phyloP scores from a whole-genome alignment of 495 filamentous ascomycete species.

The Xanthoparmelia taractica region DNA sequence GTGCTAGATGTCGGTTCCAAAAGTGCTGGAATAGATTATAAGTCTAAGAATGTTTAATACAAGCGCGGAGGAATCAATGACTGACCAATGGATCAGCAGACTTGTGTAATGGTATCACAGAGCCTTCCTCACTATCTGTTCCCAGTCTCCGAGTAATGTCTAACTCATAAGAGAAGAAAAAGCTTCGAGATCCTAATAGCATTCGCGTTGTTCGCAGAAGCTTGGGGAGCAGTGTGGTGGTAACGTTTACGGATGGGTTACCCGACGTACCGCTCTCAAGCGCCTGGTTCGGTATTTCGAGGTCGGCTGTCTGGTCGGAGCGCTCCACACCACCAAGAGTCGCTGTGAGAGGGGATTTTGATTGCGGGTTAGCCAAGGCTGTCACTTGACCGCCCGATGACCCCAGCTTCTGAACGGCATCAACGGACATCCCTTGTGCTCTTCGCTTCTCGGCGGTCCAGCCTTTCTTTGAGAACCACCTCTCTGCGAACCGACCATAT shows the following conservation, averaged over 20 bases:
- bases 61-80: conserved; percentile 4
- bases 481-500: conserved; percentile 80
- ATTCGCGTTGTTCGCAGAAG: conserved; percentile 73
- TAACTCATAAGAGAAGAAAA: conserved; percentile 89
- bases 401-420: conserved; percentile 23
- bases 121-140: conserved; percentile 34
- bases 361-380: not conserved
- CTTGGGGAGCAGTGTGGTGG: conserved; percentile 64
- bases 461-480: conserved; percentile 79
- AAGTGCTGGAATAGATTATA: conserved; percentile 54
- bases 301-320: not conserved
- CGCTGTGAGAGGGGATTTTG: not conserved
- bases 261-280: not conserved
- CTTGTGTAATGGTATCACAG: conserved; percentile 55
- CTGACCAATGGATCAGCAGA: conserved; percentile 65
- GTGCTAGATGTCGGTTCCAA: conserved; percentile 75
- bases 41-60: not conserved
- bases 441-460: conserved; percentile 57
- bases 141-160: conserved; percentile 69
- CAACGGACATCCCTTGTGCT: conserved; percentile 48
- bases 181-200: conserved; percentile 71
- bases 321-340: not conserved
- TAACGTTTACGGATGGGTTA: conserved; percentile 20
- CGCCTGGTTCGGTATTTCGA: not conserved
- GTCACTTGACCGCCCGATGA: not conserved